A percentile compares a stretch with the other conserved stretches of the same genome.
These are phyloP conservation scores for Diaporthe sp. DNA, from an alignment of 2,329 filamentous ascomycete genomes.

Conservation along the genomic window DNA sequence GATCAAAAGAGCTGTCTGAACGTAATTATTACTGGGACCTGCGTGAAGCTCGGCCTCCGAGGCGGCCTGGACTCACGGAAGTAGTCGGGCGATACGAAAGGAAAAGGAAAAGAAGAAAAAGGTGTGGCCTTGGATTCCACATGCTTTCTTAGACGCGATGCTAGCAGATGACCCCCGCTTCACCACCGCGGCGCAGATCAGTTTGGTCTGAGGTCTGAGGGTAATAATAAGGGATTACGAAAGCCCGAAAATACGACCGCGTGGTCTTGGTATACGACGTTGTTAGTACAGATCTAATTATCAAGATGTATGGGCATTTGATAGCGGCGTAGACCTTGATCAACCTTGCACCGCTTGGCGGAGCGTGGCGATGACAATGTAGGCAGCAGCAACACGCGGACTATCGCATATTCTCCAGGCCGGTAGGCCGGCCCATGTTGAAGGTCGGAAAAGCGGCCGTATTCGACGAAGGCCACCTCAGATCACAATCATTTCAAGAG, in stretches of 20 bases:
- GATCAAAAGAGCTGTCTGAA: background rate
- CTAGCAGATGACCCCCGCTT: conserved; percentile 6
- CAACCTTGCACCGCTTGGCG: background rate
- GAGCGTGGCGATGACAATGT: background rate
- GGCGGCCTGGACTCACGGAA: background rate
- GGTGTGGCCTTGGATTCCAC: background rate
- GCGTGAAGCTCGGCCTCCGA: background rate
- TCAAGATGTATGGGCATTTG: background rate
- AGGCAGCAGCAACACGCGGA: background rate
- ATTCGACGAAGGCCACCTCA: background rate
- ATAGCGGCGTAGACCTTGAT: background rate
- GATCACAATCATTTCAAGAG: background rate
- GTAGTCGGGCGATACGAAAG: background rate
- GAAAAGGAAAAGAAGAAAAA: background rate
- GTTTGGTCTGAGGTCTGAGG: background rate
- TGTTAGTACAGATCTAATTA: background rate
- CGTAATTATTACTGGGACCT: background rate
- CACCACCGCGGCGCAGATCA: background rate
- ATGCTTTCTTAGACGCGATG: conserved; percentile 17
- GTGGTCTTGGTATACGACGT: conserved; percentile 19
- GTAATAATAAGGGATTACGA: conserved; percentile 10
- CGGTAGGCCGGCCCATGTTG: background rate
- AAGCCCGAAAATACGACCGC: conserved; percentile 13
- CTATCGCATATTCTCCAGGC: background rate
- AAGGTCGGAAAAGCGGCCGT: background rate